phyloP scores from a whole-genome alignment of 805 yeast species.

The Myxozyma geophila region DNA sequence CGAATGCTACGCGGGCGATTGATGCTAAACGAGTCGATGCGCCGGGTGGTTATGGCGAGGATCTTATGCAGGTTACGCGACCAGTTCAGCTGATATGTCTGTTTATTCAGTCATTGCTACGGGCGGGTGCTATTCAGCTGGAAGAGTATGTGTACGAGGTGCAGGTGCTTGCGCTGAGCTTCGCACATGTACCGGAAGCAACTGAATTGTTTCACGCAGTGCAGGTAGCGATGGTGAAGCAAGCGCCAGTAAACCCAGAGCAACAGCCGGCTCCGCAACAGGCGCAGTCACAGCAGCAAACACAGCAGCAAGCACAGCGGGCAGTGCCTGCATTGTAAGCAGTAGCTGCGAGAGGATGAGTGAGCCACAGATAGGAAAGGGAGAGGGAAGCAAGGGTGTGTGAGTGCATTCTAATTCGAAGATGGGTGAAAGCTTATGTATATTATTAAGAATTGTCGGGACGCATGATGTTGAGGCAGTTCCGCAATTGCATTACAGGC shows the following conservation, averaged over 20 bases:
- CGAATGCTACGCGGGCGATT: slow-evolving; percentile 27
- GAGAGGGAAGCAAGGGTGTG: neutral
- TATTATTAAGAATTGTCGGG: too few relatives aligned
- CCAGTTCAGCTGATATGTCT: slow-evolving; percentile 31
- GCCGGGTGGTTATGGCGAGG: neutral
- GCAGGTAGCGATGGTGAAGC: slow-evolving; percentile 19
- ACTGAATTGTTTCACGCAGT: slow-evolving; percentile 26
- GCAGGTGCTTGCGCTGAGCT: slow-evolving; percentile 28
- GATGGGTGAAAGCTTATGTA: too few relatives aligned
- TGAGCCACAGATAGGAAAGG: neutral
- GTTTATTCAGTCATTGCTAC: slow-evolving; percentile 28
- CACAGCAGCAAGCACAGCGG: slow-evolving; percentile 3
- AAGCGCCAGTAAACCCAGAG: slow-evolving; percentile 3
- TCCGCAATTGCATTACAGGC: too few relatives aligned
- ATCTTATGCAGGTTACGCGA: slow-evolving; percentile 15
- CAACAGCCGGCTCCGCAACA: slow-evolving; percentile 10
- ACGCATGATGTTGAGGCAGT: too few relatives aligned
- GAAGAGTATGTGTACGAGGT: slow-evolving; percentile 33
- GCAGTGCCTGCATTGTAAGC: neutral
- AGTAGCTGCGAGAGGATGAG: neutral
- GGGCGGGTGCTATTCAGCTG: slow-evolving; percentile 23
- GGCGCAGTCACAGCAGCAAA: slow-evolving; percentile 1
- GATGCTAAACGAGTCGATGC: slow-evolving; percentile 7
- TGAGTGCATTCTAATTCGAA: too few relatives aligned
- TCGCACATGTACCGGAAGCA: slow-evolving; percentile 31